Conservation (phyloP, 2,329 filamentous ascomycete species). For the Herpotrichia juniperi region DNA sequence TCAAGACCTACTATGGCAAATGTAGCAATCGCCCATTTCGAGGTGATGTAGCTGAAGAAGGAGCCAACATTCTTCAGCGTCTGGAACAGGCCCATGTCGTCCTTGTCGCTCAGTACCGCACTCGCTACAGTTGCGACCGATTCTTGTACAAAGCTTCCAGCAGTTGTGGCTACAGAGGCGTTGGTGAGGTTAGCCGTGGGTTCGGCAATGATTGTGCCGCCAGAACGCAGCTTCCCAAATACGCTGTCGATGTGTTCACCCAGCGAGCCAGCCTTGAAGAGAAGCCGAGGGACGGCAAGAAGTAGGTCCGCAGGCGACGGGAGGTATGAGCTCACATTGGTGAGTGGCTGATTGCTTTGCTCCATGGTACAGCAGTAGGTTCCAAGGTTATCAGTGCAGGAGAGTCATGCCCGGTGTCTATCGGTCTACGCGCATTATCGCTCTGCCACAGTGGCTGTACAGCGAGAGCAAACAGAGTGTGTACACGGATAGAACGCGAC, state of each 20-base stretch:
- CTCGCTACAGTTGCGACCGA: constrained; percentile 51
- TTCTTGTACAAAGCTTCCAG: constrained; percentile 49
- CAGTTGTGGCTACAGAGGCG: constrained; percentile 45
- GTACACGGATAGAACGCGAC: not conserved
- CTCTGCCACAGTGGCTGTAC: not conserved
- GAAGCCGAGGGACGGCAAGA: constrained; percentile 71
- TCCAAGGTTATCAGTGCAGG: constrained; percentile 24
- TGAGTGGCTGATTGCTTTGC: constrained; percentile 23
- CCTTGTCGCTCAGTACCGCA: constrained; percentile 33
- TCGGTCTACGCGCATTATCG: constrained; percentile 1
- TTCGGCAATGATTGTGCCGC: constrained; percentile 65
- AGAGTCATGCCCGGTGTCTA: constrained; percentile 2
- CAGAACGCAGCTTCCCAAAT: constrained; percentile 57
- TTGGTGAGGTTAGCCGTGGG: constrained; percentile 54
- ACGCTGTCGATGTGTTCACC: constrained; percentile 64
- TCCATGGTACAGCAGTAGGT: constrained; percentile 28
- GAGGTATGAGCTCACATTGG: constrained; percentile 45
- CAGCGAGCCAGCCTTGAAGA: constrained; percentile 71
- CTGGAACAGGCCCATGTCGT: constrained; percentile 54
- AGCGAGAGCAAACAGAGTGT: not conserved
- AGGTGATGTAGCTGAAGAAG: constrained; percentile 76
- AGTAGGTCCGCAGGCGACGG: constrained; percentile 73
- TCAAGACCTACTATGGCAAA: constrained; percentile 69
- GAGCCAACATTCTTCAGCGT: constrained; percentile 75
- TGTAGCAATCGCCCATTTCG: constrained; percentile 84